phyloP scores from a whole-genome alignment of 306 rosid genomes.

The Malus fusca region DNA sequence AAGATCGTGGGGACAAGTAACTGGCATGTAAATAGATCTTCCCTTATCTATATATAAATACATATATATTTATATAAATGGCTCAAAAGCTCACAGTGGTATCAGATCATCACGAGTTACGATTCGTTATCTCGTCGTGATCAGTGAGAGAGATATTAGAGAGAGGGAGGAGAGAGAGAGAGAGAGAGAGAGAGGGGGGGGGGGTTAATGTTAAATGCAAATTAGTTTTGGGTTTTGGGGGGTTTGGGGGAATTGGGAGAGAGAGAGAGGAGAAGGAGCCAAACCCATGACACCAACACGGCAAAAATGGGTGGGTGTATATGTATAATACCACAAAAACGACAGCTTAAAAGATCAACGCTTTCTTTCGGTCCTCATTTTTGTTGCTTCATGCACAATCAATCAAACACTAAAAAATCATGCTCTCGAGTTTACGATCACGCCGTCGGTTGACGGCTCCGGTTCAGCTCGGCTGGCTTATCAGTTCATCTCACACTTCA shows the following conservation, averaged over 20 bases:
- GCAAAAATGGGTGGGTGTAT: background rate
- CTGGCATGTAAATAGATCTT: background rate
- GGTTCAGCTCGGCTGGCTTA: background rate
- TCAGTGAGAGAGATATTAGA: background rate
- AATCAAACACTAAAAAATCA: background rate
- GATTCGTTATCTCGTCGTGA: conserved; percentile 5
- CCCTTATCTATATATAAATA: background rate
- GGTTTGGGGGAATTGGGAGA: background rate
- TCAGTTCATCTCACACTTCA: background rate
- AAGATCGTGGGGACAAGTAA: background rate
- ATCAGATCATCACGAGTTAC: background rate
- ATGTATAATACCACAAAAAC: background rate
- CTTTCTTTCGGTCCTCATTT: background rate
- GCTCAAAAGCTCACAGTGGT: background rate
- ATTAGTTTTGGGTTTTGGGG: background rate
- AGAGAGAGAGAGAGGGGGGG: background rate
- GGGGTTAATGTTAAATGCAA: background rate
- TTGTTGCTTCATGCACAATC: conserved; percentile 6
- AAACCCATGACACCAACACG: conserved; percentile 11
- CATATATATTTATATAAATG: background rate
- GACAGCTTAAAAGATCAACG: background rate
- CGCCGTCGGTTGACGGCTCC: background rate
- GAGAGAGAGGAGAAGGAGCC: conserved; percentile 1
- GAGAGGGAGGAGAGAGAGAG: background rate
- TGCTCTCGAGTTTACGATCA: background rate